These are phyloP conservation scores for Nakazawaea holstii DNA, from an alignment of 805 yeast species.

Conservation along the genomic window DNA sequence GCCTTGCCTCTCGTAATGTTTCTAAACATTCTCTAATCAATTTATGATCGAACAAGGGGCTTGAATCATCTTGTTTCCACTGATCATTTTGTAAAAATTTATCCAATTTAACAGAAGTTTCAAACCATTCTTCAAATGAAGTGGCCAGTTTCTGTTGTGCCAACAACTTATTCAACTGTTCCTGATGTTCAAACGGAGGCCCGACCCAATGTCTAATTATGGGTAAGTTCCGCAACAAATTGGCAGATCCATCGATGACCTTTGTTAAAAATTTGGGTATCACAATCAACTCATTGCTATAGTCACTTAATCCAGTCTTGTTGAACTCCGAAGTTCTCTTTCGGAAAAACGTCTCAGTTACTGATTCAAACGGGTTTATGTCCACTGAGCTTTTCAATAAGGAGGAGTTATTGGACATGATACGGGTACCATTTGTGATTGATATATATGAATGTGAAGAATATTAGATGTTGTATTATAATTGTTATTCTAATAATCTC, in stretches of 20 bases:
- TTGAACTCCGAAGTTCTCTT: constrained; percentile 10
- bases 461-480: not conserved
- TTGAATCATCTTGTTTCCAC: constrained; percentile 66
- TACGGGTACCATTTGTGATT: not conserved
- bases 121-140: constrained; percentile 58
- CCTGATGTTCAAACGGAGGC: constrained; percentile 32
- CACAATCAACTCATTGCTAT: constrained; percentile 2
- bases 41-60: constrained; percentile 69
- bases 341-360: constrained; percentile 7
- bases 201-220: constrained; percentile 29
- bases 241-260: constrained; percentile 27
- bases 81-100: constrained; percentile 51
- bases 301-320: constrained; percentile 5
- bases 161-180: constrained; percentile 30
- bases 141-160: constrained; percentile 43
- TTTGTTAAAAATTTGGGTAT: constrained; percentile 3
- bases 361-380: constrained; percentile 8
- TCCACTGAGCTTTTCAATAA: not conserved
- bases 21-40: constrained; percentile 46
- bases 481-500: not conserved
- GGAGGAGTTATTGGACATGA: not conserved
- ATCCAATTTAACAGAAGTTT: constrained; percentile 60
- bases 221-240: constrained; percentile 27
- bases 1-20: constrained; percentile 57
- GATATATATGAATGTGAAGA: not conserved